Evolutionary conservation across 2,329 filamentous ascomycete genomes (phyloP), one percentile per base, ranked within the genome.

Genomic region (Monosporascus sp.): DNA sequence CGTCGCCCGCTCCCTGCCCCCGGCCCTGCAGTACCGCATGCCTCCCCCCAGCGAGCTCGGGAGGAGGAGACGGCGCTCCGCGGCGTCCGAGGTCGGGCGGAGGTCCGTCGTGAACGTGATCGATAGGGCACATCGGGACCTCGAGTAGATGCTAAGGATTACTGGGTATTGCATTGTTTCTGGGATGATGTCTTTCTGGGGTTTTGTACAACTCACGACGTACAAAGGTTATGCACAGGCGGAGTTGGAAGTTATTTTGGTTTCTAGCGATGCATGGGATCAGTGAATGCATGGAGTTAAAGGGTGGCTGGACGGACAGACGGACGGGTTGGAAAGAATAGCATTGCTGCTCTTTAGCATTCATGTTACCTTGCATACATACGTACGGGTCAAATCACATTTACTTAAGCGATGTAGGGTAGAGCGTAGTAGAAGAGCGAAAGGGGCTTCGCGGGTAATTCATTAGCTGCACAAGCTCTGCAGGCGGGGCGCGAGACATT

Each of bases 31-130:
- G 24, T 35, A 18, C 45, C 45, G 45, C 24, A 35, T 22, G 31
- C 20, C 20, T 9, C 17, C 22, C 24, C 17, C 45, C 45, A 17
- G 22, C 14, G 18, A 14, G 45, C 14, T 15, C 24, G 22, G 20
- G 24, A n/a, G 45, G 24, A 9, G 45, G 15, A 9, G 26, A 48
- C 15, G 15, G 8, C 24, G 9, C n/a, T 4, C 17, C 7, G 26
- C 24, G 20, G 24, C 17, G n/a, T 22, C 20, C 44, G n/a, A 24
- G 38, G 17, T 4, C 18, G 17, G 17, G 38, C 11, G 7, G 38
- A 6, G 38, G 17, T 41, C 17, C 8, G 57, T 66, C 4, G 51
- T 58, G 8, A 62, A 65, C 37, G 52, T 65, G 54, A 41, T 67
- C 40, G 61, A 63, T 18, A 57, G 54, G 17, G 55, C 55, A 51